These are phyloP conservation scores for Coniochaeta sp. DNA, from an alignment of 2,329 filamentous ascomycete species.

Conservation along the genomic window DNA sequence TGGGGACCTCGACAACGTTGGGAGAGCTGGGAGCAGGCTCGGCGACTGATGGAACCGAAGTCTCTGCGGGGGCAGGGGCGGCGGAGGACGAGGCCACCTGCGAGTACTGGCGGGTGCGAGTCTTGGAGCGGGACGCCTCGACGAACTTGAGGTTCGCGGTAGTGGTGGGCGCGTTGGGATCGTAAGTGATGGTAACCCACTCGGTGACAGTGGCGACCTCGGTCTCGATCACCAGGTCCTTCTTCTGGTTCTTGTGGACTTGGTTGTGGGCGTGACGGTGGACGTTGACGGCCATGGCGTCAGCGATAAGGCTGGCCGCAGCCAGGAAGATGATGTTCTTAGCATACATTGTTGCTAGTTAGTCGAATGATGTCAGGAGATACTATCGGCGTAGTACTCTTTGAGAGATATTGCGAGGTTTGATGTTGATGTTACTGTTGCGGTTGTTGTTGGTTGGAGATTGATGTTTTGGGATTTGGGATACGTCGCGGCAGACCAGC, in stretches of 20 bases:
- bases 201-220: constrained; percentile 27
- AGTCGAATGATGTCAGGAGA: neutral
- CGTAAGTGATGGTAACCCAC: constrained; percentile 35
- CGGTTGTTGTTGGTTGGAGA: neutral
- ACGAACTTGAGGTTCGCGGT: constrained; percentile 12
- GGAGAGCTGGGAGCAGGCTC: constrained; percentile 6
- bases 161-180: constrained; percentile 8
- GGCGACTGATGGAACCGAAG: constrained; percentile 1
- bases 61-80: neutral
- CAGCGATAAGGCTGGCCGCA: constrained; percentile 34
- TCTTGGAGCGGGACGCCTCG: constrained; percentile 9
- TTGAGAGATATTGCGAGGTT: constrained; percentile 8
- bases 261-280: constrained; percentile 33
- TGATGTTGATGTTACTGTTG: neutral
- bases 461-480: neutral
- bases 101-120: constrained; percentile 7
- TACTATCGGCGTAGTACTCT: neutral
- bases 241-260: constrained; percentile 24
- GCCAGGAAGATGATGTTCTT: constrained; percentile 34
- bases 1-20: constrained; percentile 8
- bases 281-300: constrained; percentile 33
- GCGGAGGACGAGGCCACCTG: neutral
- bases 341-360: constrained; percentile 29
- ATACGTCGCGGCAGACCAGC: constrained; percentile 14
- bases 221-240: constrained; percentile 25